These are phyloP conservation scores for Heritiera littoralis DNA, from an alignment of 345 rosid genomes.

Conservation along the genomic window DNA sequence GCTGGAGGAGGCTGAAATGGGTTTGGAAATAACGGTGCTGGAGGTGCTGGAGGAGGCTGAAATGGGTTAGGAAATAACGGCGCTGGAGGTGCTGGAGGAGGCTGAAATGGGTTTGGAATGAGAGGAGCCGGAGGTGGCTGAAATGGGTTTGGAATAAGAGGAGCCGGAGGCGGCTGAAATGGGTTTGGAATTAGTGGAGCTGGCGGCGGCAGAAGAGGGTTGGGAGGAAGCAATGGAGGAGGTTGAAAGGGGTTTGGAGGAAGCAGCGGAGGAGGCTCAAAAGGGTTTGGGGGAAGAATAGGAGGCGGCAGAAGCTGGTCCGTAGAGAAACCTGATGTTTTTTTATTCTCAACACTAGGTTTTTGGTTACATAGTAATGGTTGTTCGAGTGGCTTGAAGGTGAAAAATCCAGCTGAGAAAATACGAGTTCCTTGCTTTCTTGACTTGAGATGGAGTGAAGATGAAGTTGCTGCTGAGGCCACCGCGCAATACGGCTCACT, in stretches of 20 bases:
- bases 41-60: no score
- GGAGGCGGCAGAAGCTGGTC: slow-evolving; percentile 14
- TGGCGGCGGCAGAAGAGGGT: neutral
- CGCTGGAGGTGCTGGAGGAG: slow-evolving; percentile 32
- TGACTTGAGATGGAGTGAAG: slow-evolving; percentile 58
- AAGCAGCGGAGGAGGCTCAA: slow-evolving; percentile 23
- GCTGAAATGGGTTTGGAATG: slow-evolving; percentile 41
- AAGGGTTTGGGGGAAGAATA: slow-evolving; percentile 32
- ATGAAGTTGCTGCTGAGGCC: slow-evolving; percentile 66
- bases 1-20: slow-evolving; percentile 32
- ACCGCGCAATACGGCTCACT: slow-evolving; percentile 72
- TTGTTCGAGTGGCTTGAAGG: slow-evolving; percentile 73
- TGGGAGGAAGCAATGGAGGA: slow-evolving; percentile 29
- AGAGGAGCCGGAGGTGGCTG: slow-evolving; percentile 36
- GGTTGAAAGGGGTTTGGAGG: slow-evolving; percentile 13
- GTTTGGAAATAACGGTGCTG: neutral
- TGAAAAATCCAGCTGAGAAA: slow-evolving; percentile 91
- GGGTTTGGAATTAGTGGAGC: slow-evolving; percentile 23
- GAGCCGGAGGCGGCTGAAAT: slow-evolving; percentile 25
- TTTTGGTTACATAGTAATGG: slow-evolving; percentile 65
- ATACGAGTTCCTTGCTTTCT: slow-evolving; percentile 50
- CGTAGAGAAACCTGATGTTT: neutral
- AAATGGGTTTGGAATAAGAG: slow-evolving; percentile 42
- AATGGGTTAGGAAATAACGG: neutral
- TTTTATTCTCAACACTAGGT: slow-evolving; percentile 32